phyloP scores from a whole-genome alignment of 2,329 filamentous ascomycete species.

The Stenocarpella maydis region DNA sequence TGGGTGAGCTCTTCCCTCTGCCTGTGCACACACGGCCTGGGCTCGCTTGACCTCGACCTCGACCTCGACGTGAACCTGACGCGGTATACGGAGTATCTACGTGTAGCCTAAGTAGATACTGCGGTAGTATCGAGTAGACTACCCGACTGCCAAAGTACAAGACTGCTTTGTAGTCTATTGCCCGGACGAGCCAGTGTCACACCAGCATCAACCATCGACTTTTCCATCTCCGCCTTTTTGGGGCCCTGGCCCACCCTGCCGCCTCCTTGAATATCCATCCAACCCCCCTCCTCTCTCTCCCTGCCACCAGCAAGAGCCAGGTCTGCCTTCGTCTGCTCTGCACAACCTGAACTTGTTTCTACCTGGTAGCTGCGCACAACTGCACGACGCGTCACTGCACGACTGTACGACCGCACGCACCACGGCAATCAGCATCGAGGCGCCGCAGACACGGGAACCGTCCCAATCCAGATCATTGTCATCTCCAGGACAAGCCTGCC shows the following conservation, averaged over 20 bases:
- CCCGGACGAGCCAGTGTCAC: slow-evolving; percentile 22
- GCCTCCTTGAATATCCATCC: not conserved
- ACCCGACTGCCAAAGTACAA: too few species aligned
- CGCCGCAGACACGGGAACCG: not conserved
- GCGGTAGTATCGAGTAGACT: too few species aligned
- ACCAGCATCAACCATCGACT: not conserved
- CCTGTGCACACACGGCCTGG: not conserved
- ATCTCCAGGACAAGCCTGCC: not conserved
- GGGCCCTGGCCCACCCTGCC: not conserved
- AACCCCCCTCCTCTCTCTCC: not conserved
- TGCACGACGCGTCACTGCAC: too few species aligned
- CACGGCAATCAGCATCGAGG: not conserved
- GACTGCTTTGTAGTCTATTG: too few species aligned
- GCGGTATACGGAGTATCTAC: too few species aligned
- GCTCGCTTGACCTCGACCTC: not conserved
- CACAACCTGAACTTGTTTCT: too few species aligned
- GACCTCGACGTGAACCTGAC: too few species aligned
- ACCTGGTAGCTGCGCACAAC: too few species aligned
- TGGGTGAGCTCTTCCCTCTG: too few species aligned
- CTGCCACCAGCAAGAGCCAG: not conserved
- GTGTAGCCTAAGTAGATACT: too few species aligned
- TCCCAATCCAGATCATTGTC: not conserved
- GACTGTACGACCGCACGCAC: too few species aligned
- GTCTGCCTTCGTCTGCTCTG: not conserved
- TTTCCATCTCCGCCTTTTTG: not conserved